Base-by-base conservation (phyloP, 495 filamentous ascomycete genomes). In the Hapsidospora chrysogenum region DNA sequence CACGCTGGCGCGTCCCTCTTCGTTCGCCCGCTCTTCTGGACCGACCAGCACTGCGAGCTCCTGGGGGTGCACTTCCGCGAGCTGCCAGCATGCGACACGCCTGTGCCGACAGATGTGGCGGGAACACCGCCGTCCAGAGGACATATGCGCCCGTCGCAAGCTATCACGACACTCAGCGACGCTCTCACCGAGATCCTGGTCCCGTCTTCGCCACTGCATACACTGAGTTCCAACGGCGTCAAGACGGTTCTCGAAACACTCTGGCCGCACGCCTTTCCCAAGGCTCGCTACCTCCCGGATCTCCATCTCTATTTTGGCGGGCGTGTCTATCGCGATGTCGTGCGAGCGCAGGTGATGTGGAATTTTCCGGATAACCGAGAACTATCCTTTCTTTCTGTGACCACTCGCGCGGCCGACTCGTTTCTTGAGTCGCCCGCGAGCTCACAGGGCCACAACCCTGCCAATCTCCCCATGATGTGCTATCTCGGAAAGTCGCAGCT, bases 1-100 rank as follows among this genome's bases (percentile, higher is more conserved):
- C 16, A 65, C 45, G 49, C 52, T n/a, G 51, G 52, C 26, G 42
- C 37, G 1, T 36, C 53, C 0, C 60, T 67, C 34, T 60, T 52
- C 38, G 34, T 56, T 30, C 45, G 49, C 8, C 63, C 63, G 8
- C 49, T 64, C 33, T 51, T 44, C 46, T 67, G 63, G 63, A 64
- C 55, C n/a, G 60, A 63, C 33, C 39, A 45, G 1, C 63, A 67
- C 35, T 31, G 47, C 17, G 36, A 44, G 14, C 42, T 63, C 2
- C 52, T 67, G 9, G 54, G 54, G 18, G 60, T 42, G 16, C 45
- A 39, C 5, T 67, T 64, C 41, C 18, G 40, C 27, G 45, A 51
- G 30, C 46, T 47, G 9, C 46, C 54, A 29, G 38, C 48, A 11
- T 47, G 51, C 33, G 30, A 26, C 16, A 56, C 34, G 14, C 61